phyloP scores from a whole-genome alignment of 305 asterid species.

The Solanum chacoense region DNA sequence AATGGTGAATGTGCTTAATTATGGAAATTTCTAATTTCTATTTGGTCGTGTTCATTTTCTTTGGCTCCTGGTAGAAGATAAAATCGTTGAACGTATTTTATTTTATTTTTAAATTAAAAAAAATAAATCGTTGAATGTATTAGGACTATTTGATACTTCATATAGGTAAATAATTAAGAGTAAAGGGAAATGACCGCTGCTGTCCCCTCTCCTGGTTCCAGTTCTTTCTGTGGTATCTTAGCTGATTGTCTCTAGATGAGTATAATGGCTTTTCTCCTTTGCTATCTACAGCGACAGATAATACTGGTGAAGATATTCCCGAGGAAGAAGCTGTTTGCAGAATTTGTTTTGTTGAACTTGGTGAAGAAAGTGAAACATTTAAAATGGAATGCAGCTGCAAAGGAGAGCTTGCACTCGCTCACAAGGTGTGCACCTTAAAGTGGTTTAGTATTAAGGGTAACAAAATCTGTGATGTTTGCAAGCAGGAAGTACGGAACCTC shows the following conservation, averaged over 20 bases:
- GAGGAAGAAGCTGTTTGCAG: slow-evolving; percentile 99
- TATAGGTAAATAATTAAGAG: not conserved
- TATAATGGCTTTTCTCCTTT: not conserved
- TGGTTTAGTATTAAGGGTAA: slow-evolving; percentile 98
- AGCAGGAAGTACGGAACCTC: slow-evolving; percentile 78
- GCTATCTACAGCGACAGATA: slow-evolving; percentile 30
- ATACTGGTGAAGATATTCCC: slow-evolving; percentile 81
- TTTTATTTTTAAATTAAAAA: too few relatives aligned
- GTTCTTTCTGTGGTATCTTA: not conserved
- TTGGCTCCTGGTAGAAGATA: not conserved
- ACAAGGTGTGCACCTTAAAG: slow-evolving; percentile 80
- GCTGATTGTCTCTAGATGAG: not conserved
- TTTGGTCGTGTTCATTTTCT: not conserved
- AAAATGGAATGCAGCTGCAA: slow-evolving; percentile 98
- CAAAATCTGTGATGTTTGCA: slow-evolving; percentile 84
- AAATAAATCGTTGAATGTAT: not conserved
- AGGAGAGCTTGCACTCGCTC: slow-evolving; percentile 97
- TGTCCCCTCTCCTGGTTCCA: not conserved
- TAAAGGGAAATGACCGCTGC: not conserved
- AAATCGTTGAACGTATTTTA: not conserved
- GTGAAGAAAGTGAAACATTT: slow-evolving; percentile 87
- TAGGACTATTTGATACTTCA: not conserved
- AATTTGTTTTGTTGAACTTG: slow-evolving; percentile 85
- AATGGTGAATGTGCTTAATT: not conserved
- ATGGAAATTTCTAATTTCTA: not conserved